Evolutionary conservation across 192 early-diverging fungal genomes (phyloP), one percentile per base, ranked within the genome.

Genomic region (Chytriomyces sp.): DNA sequence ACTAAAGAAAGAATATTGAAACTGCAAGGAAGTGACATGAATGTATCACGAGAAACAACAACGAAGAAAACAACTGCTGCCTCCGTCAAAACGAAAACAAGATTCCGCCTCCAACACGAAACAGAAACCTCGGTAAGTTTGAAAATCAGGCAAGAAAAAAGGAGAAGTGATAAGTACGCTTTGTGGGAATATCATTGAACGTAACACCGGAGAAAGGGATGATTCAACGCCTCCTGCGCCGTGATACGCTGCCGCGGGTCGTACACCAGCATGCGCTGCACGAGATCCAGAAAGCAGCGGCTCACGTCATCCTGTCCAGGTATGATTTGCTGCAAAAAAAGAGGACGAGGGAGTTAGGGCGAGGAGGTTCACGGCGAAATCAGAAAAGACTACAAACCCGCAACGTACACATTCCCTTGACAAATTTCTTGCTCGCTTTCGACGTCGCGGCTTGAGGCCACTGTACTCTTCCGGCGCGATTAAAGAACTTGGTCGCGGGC

Each of bases 231-330:
- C 49, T 94, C 84, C 14, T 86, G 81, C 12, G 96, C 94, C 3
- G 92, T 86, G 40, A 96, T 91, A 39, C 95, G 84, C 30, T 89
- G 73, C 39, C 69, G 70, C 1, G 96, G 94, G 64, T 96, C 93
- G 79, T 91, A 95, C 39, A 82, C 80, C 39, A 98, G 79, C 77
- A 98, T 63, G 37, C 83, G 78, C 66, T 78, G 79, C 54, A 98
- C 78, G 64, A 98, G 75, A 66, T 94, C 86, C 66, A 86, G 72
- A 78, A 94, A 88, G 54, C 84, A 72, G 38, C 55, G 7, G 19
- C 55, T 28, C 39, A 62, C 26, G 22, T 75, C 76, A 64, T 76
- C 73, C 25, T 26, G 67, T 0, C 70, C 60, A 39, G 59, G 32
- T 34, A 82, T 80, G 28, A 81, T 81, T 52, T 78, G 62, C 81